Conservation (phyloP, 2,329 filamentous ascomycete genomes). For the Epicoccum sorghinum region DNA sequence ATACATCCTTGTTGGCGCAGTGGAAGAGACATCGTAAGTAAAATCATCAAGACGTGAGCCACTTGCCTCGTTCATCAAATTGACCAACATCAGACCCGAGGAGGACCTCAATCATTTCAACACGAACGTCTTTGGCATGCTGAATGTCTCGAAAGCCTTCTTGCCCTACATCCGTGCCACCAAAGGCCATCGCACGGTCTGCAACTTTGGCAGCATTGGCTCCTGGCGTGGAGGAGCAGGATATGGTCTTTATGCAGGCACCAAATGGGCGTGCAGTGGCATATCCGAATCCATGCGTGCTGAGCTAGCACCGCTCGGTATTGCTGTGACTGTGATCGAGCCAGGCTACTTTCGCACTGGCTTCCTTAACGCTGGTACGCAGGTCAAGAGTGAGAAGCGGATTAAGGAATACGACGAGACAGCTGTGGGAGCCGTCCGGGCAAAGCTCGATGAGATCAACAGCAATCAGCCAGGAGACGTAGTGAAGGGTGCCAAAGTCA, state of each 20-base stretch:
- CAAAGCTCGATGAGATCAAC: conserved; percentile 46
- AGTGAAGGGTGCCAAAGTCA: conserved; percentile 57
- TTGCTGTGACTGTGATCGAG: conserved; percentile 55
- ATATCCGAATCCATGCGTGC: conserved; percentile 51
- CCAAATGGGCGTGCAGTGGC: conserved; percentile 54
- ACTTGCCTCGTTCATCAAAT: not conserved
- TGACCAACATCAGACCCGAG: conserved; percentile 42
- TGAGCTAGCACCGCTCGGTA: conserved; percentile 54
- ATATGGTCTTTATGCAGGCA: conserved; percentile 54
- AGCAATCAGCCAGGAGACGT: conserved; percentile 63
- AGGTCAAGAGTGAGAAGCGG: conserved; percentile 20
- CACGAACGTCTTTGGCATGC: conserved; percentile 61
- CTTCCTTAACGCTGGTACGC: conserved; percentile 46
- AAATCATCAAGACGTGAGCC: not conserved
- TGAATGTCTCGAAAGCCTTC: conserved; percentile 57
- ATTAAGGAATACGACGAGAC: conserved; percentile 44
- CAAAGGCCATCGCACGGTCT: conserved; percentile 49
- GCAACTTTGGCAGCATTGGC: conserved; percentile 57
- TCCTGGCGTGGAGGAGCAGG: conserved; percentile 49
- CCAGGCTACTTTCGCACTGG: conserved; percentile 59
- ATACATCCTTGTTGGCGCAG: conserved; percentile 52
- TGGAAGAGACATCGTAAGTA: conserved; percentile 53
- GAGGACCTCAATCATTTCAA: conserved; percentile 54
- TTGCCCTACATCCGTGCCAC: conserved; percentile 56
- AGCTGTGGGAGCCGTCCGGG: conserved; percentile 41